These are phyloP conservation scores for Didymella pinodella DNA, from an alignment of 2,329 filamentous ascomycete species.

Conservation along the genomic window DNA sequence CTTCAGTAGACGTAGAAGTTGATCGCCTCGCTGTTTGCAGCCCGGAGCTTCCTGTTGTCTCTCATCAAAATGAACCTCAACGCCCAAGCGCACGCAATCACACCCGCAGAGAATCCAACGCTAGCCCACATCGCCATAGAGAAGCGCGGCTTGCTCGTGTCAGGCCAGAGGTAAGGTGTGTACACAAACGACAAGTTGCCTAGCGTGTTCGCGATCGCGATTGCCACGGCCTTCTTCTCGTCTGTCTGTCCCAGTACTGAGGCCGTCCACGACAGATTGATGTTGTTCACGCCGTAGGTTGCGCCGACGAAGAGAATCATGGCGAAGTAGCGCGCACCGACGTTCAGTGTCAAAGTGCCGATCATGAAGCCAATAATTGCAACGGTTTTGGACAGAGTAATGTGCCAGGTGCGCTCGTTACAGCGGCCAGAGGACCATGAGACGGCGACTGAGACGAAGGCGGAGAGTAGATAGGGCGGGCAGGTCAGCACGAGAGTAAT, in stretches of 20 bases:
- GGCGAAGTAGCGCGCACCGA: conserved; percentile 42
- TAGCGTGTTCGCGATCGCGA: conserved; percentile 53
- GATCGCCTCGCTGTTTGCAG: conserved; percentile 25
- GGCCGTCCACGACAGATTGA: conserved; percentile 52
- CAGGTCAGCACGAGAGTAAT: conserved; percentile 39
- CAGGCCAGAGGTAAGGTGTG: conserved; percentile 29
- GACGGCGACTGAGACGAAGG: conserved; percentile 32
- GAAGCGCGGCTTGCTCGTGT: conserved; percentile 21
- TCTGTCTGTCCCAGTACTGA: conserved; percentile 50
- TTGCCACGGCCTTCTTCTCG: conserved; percentile 52
- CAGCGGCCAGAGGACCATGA: conserved; percentile 37
- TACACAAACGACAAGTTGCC: conserved; percentile 51
- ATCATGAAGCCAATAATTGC: conserved; percentile 45
- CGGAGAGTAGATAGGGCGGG: conserved; percentile 45
- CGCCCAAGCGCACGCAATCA: conserved; percentile 25
- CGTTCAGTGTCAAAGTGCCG: conserved; percentile 35
- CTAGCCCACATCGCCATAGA: conserved; percentile 26
- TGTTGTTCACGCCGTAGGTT: conserved; percentile 43
- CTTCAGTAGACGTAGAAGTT: conserved; percentile 35
- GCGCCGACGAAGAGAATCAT: conserved; percentile 45
- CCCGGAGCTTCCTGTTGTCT: conserved; percentile 33
- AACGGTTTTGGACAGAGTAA: conserved; percentile 36
- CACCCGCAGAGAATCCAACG: conserved; percentile 24
- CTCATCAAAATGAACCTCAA: conserved; percentile 28
- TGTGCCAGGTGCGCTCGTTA: conserved; percentile 46